Percentiles rank a stretch among this genome's conserved stretches.
Conservation (phyloP, 2,329 filamentous ascomycete genomes). For the Beauveria australis region DNA sequence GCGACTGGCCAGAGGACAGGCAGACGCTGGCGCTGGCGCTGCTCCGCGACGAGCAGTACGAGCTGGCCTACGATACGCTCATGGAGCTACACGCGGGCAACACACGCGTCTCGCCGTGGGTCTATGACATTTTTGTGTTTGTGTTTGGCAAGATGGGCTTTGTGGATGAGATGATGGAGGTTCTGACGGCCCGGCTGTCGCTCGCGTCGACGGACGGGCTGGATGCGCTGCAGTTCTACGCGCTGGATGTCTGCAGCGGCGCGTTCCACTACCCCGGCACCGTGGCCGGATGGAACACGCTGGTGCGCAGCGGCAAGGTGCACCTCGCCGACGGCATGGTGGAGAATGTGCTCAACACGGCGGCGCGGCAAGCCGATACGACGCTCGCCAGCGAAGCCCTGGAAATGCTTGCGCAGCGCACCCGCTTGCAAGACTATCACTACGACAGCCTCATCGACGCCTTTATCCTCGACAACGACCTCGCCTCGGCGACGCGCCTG, state of each 20-base stretch:
- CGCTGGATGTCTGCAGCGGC: conserved; percentile 68
- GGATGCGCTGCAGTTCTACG: conserved; percentile 54
- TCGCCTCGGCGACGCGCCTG: conserved; percentile 58
- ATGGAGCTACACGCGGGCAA: conserved; percentile 55
- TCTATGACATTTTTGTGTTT: conserved; percentile 71
- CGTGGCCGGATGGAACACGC: conserved; percentile 61
- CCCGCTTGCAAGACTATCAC: conserved; percentile 56
- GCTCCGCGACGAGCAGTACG: conserved; percentile 73
- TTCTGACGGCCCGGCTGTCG: conserved; percentile 51
- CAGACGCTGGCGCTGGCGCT: conserved; percentile 65
- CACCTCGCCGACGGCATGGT: conserved; percentile 52
- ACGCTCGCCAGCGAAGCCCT: conserved; percentile 64
- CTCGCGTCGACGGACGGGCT: conserved; percentile 25
- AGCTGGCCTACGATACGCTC: conserved; percentile 66
- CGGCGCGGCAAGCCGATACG: conserved; percentile 59
- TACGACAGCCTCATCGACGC: conserved; percentile 73
- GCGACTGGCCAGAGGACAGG: conserved; percentile 53
- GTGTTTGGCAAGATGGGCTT: conserved; percentile 64
- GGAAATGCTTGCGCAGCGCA: conserved; percentile 29
- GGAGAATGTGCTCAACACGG: conserved; percentile 62
- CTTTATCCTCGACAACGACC: conserved; percentile 52
- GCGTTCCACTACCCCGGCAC: conserved; percentile 56
- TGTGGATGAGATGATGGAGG: conserved; percentile 64
- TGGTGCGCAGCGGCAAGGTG: conserved; percentile 40
- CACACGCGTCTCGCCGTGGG: conserved; percentile 56